Evolutionary conservation across 2,329 filamentous ascomycete species (phyloP).

Genomic region (Nothophaeocryptopus gaeumannii): DNA sequence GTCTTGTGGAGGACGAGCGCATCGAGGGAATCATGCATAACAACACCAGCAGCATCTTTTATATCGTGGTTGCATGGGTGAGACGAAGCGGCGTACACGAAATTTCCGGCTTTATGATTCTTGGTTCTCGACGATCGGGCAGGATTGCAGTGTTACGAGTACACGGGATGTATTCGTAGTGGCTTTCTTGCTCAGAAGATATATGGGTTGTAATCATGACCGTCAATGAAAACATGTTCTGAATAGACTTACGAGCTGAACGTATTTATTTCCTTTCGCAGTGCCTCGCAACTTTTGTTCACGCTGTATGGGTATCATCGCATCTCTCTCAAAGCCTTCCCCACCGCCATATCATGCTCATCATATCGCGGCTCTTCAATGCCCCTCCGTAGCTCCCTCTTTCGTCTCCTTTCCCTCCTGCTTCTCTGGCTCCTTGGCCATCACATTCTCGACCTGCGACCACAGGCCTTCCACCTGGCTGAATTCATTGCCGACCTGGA

Average conservation of each 20-base stretch:
- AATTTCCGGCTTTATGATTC: constrained; percentile 9
- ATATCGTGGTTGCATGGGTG: constrained; percentile 5
- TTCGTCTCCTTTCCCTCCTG: constrained; percentile 35
- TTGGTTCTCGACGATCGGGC: not conserved
- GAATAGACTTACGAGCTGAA: no score
- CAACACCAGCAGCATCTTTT: constrained; percentile 4
- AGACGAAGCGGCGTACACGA: constrained; percentile 4
- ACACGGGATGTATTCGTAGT: constrained; percentile 5
- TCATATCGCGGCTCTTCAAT: not conserved
- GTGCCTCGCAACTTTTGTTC: no score
- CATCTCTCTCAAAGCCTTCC: no score
- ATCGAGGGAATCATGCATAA: constrained; percentile 7
- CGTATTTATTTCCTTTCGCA: no score
- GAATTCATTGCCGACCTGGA: constrained; percentile 81
- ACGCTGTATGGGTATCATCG: no score
- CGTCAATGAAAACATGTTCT: not conserved
- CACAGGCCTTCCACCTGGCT: constrained; percentile 94
- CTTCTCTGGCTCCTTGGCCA: constrained; percentile 65
- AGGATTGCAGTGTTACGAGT: not conserved
- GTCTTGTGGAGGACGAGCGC: not conserved
- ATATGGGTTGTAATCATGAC: constrained; percentile 11
- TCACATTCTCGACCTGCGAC: constrained; percentile 96
- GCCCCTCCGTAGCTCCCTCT: constrained; percentile 23
- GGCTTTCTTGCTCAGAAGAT: not conserved
- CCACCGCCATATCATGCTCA: no score